These are phyloP conservation scores for Solanum lycopersicoides DNA, from an alignment of 257 asterid species.

Conservation along the genomic window DNA sequence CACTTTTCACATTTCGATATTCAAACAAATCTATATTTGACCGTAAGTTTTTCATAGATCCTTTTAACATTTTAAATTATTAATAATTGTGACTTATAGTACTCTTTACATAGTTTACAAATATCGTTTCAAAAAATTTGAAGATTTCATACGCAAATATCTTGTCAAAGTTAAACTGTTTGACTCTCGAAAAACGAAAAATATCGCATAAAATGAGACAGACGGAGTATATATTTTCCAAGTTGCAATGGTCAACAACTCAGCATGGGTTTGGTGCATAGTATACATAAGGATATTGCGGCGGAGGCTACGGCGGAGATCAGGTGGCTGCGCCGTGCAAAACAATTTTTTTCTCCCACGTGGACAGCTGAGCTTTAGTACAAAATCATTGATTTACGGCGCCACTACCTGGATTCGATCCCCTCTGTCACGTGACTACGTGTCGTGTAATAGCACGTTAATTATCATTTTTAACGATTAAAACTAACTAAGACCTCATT, in stretches of 20 bases:
- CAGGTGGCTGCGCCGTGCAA: not conserved
- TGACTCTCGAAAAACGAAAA: too few relatives aligned
- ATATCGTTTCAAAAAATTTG: too few relatives aligned
- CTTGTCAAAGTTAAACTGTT: too few relatives aligned
- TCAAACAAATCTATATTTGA: too few relatives aligned
- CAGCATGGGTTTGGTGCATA: not conserved
- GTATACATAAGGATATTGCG: not conserved
- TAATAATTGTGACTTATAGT: too few relatives aligned
- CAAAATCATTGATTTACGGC: slow-evolving; percentile 23
- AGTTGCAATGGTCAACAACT: not conserved
- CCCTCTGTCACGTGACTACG: not conserved
- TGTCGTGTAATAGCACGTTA: not conserved
- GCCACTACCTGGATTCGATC: not conserved
- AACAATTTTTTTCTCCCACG: not conserved
- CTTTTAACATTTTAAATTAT: too few relatives aligned
- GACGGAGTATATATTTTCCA: not conserved
- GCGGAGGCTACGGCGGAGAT: slow-evolving; percentile 21
- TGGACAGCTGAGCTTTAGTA: slow-evolving; percentile 10
- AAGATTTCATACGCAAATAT: too few relatives aligned
- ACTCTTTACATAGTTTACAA: too few relatives aligned
- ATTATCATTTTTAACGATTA: not conserved
- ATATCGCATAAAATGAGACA: too few relatives aligned
- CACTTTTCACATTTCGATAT: too few relatives aligned
- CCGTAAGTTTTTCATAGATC: too few relatives aligned
- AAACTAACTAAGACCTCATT: too few relatives aligned